Evolutionary conservation across 2,329 filamentous ascomycete genomes (phyloP), one percentile per base, ranked within the genome.

Genomic region (Ambrosiella xylebori): DNA sequence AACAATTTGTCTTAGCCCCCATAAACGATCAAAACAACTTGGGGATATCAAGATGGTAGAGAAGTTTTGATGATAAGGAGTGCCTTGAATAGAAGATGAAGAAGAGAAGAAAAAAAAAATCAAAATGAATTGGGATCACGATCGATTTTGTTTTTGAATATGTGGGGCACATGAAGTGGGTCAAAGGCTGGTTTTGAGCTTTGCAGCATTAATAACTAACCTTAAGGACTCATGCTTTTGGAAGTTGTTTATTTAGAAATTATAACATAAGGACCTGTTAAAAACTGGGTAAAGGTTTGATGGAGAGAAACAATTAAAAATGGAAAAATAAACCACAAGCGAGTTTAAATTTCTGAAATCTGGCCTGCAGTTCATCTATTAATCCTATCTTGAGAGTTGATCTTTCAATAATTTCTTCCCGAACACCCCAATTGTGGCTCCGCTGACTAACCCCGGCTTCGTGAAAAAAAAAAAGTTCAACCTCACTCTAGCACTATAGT

Each of bases 51-150:
- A 71, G 72, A 56, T 55, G 45, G 39, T 58, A 45, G 51, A 76
- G 76, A 76, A 79, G 76, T 83, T 80, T 82, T 89, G 88, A 90
- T 80, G 90, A 95, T 96, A 96, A 95, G 90, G 88, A 84, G 82
- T 80, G 78, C 74, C 80, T 85, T 86, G 85, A 85, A 78, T 74
- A 70, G 64, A 63, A 71, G 69, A 69, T 65, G 67, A 66, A 66
- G 61, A 63, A 65, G 63, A 64, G 62, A 66, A 71, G 65, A 71
- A 66, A 64, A 68, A 64, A 54, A 61, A 61, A 58, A 57, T 36
- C 56, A 57, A 58, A 68, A 68, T 65, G 52, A 52, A 44, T 19
- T 50, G 19, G 45, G 7, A 37, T 35, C n/a, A 36, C 17, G 44
- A n/a, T 27, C 47, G 49, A 38, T 59, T 59, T 59, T 59, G 58